Base-by-base conservation (phyloP, 352 stramenopile species). In the Plasmopara muralis region DNA sequence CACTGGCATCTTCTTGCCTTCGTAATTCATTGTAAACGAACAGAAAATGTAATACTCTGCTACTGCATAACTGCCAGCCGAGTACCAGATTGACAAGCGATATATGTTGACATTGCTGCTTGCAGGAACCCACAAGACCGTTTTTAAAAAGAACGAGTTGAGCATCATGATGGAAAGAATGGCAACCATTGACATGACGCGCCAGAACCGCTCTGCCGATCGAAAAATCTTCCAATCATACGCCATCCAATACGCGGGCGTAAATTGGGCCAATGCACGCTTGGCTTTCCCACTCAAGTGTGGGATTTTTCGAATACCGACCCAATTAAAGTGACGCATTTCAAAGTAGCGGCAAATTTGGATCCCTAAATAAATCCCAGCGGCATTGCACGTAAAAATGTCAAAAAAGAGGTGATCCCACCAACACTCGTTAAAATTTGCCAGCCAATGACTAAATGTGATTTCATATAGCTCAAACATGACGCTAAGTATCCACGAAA, bases 131-230 rank as follows among this genome's bases (percentile, higher is more conserved):
- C 89, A 94, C 14, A 97, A 70, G 62, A 95, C 85, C 25, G 89
- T 95, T 75, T 96, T 95, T 47, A 98, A 79, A 74, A 98, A 97
- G 69, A 98, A 98, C 61, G 90, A 96, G 73, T 97, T 97, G 52
- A 97, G 77, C 85, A 97, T 95, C 70, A 95, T 95, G 48, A 96
- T 64, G 30, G 95, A 92, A 16, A 96, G 68, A 42, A 97, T 89
- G 28, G 84, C 72, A 33, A 97, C 69, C 73, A 98, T 89, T 28
- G 69, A 85, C 76, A 91, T 83, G 16, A 95, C 85, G 45, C 93
- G 83, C 70, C 80, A 91, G 55, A 96, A 96, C 15, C 86, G 81
- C 44, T 94, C 85, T 0, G 88, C 91, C 42, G 84, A 96, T 47
- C 79, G 81, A 68, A 97, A 96, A 33, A 96, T 91, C 67, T 96